Percentiles rank a stretch among this genome's conserved stretches.
phyloP scores from a whole-genome alignment of 176 grass and related monocot genomes.

The Musa beccarii region DNA sequence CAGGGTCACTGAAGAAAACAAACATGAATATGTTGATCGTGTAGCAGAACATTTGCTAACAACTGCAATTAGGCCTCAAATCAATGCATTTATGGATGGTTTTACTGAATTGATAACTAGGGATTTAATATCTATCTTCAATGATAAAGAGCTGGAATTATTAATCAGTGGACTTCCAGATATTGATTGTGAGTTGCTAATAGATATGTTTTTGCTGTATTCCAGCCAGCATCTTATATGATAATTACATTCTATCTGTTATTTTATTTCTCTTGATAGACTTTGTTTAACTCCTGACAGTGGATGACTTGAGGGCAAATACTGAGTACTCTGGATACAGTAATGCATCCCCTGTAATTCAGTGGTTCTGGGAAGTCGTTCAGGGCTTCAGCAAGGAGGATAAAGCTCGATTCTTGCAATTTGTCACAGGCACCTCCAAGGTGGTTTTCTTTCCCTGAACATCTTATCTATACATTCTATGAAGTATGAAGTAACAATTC shows the following conservation, averaged over 20 bases:
- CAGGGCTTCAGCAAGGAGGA: conserved; percentile 95
- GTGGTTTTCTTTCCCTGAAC: conserved; percentile 20
- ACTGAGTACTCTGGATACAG: conserved; percentile 98
- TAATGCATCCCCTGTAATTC: conserved; percentile 87
- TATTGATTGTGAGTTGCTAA: conserved; percentile 80
- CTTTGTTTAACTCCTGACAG: conserved; percentile 24
- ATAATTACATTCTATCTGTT: conserved; percentile 16
- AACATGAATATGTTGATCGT: conserved; percentile 88
- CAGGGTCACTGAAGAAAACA: conserved; percentile 93
- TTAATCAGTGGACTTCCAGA: conserved; percentile 95
- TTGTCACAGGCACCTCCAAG: conserved; percentile 98
- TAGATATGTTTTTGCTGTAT: background rate
- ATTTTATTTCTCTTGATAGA: background rate
- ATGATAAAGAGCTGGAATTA: conserved; percentile 95
- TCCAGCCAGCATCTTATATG: background rate
- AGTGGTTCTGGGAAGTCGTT: conserved; percentile 99
- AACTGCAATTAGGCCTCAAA: conserved; percentile 92
- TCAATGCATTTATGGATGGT: conserved; percentile 89
- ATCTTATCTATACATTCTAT: background rate
- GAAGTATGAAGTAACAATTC: background rate
- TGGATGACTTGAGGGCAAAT: conserved; percentile 95
- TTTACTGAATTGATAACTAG: conserved; percentile 79
- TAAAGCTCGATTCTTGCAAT: conserved; percentile 96
- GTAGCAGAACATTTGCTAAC: conserved; percentile 85
- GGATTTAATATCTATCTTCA: conserved; percentile 92